Conservation (phyloP, 805 yeast genomes). For the Lachancea mirantina region DNA sequence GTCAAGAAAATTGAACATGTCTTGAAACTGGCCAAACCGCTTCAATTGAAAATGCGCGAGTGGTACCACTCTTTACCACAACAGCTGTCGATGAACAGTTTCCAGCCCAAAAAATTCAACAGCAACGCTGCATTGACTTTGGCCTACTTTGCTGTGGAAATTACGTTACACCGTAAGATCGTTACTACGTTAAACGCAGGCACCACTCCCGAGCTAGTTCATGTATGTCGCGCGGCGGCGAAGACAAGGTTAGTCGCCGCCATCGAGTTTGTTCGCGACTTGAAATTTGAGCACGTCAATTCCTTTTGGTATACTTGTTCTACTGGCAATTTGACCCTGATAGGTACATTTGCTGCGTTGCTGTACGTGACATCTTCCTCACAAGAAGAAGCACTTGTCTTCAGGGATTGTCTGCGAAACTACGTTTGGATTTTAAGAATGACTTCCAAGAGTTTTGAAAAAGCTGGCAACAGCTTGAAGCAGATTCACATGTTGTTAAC, state of each 20-base stretch:
- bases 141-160: slow-evolving; percentile 84
- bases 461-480: slow-evolving; percentile 65
- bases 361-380: slow-evolving; percentile 60
- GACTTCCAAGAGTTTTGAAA: slow-evolving; percentile 69
- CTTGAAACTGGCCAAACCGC: slow-evolving; percentile 70
- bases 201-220: slow-evolving; percentile 46
- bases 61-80: slow-evolving; percentile 73
- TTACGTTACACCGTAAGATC: slow-evolving; percentile 75
- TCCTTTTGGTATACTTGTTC: slow-evolving; percentile 88
- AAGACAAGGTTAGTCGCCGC: slow-evolving; percentile 75
- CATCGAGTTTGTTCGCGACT: slow-evolving; percentile 64
- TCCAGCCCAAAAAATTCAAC: slow-evolving; percentile 55
- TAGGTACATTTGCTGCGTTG: slow-evolving; percentile 83
- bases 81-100: slow-evolving; percentile 54
- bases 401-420: slow-evolving; percentile 61
- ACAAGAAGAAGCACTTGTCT: slow-evolving; percentile 56
- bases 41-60: slow-evolving; percentile 59
- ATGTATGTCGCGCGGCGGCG: slow-evolving; percentile 81
- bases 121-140: slow-evolving; percentile 74
- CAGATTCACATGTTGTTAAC: slow-evolving; percentile 64
- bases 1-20: slow-evolving; percentile 58
- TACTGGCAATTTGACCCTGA: slow-evolving; percentile 67
- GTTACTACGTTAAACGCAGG: slow-evolving; percentile 43
- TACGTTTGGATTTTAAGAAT: slow-evolving; percentile 72
- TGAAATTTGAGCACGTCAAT: slow-evolving; percentile 76